Evolutionary conservation across 805 yeast species (phyloP).

Genomic region (Candida qinlingensis): DNA sequence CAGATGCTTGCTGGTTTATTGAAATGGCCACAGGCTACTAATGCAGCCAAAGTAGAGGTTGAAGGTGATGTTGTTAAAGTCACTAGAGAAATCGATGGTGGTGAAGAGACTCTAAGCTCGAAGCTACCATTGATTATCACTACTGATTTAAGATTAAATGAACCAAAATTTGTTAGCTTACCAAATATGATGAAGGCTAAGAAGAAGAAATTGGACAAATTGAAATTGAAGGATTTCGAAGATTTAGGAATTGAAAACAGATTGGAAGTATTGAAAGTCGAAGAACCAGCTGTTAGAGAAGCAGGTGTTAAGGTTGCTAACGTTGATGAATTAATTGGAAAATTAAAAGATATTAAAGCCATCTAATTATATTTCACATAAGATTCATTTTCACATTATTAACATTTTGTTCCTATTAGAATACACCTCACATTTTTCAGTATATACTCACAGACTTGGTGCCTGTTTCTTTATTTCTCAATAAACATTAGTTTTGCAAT

Average conservation of each 20-base stretch:
- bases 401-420: not conserved
- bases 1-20: conserved; percentile 92
- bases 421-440: no score
- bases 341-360: conserved; percentile 56
- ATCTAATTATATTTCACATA: conserved; percentile 7
- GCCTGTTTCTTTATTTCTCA: no score
- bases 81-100: conserved; percentile 93
- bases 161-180: conserved; percentile 91
- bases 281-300: conserved; percentile 79
- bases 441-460: no score
- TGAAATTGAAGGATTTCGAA: conserved; percentile 56
- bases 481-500: no score
- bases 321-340: conserved; percentile 78
- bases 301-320: conserved; percentile 76
- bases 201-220: conserved; percentile 82
- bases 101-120: conserved; percentile 76
- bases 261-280: conserved; percentile 63
- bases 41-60: conserved; percentile 79
- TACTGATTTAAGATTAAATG: conserved; percentile 89
- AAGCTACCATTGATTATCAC: conserved; percentile 82
- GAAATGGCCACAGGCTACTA: conserved; percentile 96
- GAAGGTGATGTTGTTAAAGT: conserved; percentile 56
- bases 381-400: not conserved
- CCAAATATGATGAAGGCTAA: conserved; percentile 98
- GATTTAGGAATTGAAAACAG: conserved; percentile 58